Evolutionary conservation across 1,284 basidiomycete species (phyloP), one percentile per base, ranked within the genome.

Genomic region (Moesziomyces sp.): DNA sequence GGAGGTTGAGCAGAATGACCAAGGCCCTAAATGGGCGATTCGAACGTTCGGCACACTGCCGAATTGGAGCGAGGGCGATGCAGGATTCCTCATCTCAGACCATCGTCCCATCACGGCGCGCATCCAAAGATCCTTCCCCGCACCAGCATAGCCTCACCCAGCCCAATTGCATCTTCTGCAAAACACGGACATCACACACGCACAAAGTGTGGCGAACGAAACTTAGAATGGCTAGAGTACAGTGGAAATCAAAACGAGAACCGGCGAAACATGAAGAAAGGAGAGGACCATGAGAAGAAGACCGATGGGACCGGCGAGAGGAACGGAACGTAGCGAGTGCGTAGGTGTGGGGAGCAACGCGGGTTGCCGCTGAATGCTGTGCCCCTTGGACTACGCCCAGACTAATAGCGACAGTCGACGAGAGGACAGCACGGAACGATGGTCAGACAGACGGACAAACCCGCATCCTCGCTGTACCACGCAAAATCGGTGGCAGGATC

Each of bases 1-100:
- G 13, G 16, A 35, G 13, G 16, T 18, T 26, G 30, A 14, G 18
- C 14, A 40, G 35, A 13, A 5, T 14, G 38, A 16, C 16, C 13
- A 23, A 48, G 42, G 2, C 16, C 28, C 52, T 11, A 5, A 58
- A 13, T 79, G 75, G 77, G 57, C 34, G 14, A 76, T 79, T 13
- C 51, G 47, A 18, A 49, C 72, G 1, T 67, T 59, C 21, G 77
- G 73, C 0, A 65, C 68, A 1, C 58, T 79, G 2, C 58, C 68
- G 6, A 77, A 67, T 38, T 79, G 77, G 77, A 75, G 72, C 47
- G 72, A 74, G 30, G 69, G 57, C 11, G 77, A 79, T 51, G 77
- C 68, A 4, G 75, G 75, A 5, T 71, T 70, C 47, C 58, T 71
- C 40, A 65, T 75, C 35, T 69, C 64, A 24, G 77, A 79, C 48